These are phyloP conservation scores for Medicago truncatula DNA, from an alignment of 306 rosid species.

Conservation along the genomic window MtrunA17r5.0-ANR NC_053045.1:34849501-34850000, in stretches of 20 bases:
- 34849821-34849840: conserved; percentile 28
- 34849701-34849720: conserved; percentile 38
- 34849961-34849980: not conserved
- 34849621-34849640: conserved; percentile 43
- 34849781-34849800: conserved; percentile 16
- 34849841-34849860: conserved; percentile 28
- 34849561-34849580: conserved; percentile 43
- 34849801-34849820: conserved; percentile 26
- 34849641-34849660: conserved; percentile 11
- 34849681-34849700: conserved; percentile 44
- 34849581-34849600: conserved; percentile 44
- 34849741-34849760: conserved; percentile 36
- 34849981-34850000: not conserved
- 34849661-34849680: conserved; percentile 35
- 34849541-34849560: conserved; percentile 57
- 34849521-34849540: conserved; percentile 37
- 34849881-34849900: not conserved
- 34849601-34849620: conserved; percentile 52
- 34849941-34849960: not conserved
- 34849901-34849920: not conserved
- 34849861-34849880: not conserved
- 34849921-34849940: no score
- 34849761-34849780: conserved; percentile 22
- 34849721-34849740: conserved; percentile 20
- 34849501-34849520: conserved; percentile 50